phyloP scores from a whole-genome alignment of 495 filamentous ascomycete genomes.

The Xylaria acuta region DNA sequence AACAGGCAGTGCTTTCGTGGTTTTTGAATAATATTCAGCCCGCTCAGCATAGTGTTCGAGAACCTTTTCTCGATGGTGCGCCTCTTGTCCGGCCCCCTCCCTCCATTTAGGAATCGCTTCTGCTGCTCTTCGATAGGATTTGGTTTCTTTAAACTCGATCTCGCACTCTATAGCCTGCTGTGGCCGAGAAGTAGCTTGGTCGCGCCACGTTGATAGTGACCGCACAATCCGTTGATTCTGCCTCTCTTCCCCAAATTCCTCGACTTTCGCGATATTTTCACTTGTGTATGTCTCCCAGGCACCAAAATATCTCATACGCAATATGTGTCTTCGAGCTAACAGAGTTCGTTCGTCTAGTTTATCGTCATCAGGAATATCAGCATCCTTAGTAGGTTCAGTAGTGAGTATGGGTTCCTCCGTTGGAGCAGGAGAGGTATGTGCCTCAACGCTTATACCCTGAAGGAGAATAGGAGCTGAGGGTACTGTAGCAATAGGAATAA shows the following conservation, averaged over 20 bases:
- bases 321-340: conserved; percentile 69
- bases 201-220: conserved; percentile 35
- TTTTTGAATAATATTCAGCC: conserved; percentile 36
- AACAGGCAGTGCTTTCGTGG: conserved; percentile 36
- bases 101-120: conserved; percentile 35
- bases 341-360: conserved; percentile 55
- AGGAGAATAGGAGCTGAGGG: not conserved
- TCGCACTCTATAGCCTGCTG: conserved; percentile 24
- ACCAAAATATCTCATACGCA: conserved; percentile 75
- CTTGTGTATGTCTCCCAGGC: conserved; percentile 77
- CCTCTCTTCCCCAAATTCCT: conserved; percentile 63
- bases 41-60: conserved; percentile 33
- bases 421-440: not conserved
- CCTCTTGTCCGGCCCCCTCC: conserved; percentile 23
- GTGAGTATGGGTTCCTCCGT: not conserved
- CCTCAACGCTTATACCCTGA: not conserved
- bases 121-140: conserved; percentile 30
- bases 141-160: conserved; percentile 29
- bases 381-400: not conserved
- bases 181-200: conserved; percentile 28
- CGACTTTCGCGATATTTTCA: conserved; percentile 71
- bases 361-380: conserved; percentile 24
- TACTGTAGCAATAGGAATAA: conserved; percentile 5
- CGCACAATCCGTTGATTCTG: conserved; percentile 25
- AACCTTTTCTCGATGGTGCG: conserved; percentile 24